Conservation (phyloP, 352 stramenopile genomes). For the Phytophthora constricta region DNA sequence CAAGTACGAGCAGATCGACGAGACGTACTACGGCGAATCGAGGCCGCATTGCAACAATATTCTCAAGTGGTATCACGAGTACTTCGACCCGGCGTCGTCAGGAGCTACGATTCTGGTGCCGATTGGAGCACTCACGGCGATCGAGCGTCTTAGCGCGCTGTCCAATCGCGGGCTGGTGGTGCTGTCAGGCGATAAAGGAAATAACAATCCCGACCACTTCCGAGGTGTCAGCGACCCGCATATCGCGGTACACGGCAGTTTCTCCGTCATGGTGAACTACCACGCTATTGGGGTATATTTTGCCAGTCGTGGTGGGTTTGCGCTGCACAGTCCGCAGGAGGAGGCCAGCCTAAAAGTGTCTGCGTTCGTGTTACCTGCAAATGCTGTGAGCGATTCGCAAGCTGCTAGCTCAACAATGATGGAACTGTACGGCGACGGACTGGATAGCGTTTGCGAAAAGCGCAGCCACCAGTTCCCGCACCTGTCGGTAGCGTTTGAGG, state of each 20-base stretch:
- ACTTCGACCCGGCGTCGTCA: constrained; percentile 63
- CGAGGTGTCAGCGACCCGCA: constrained; percentile 91
- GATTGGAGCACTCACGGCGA: constrained; percentile 86
- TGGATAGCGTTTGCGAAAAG: constrained; percentile 70
- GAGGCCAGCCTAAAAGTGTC: constrained; percentile 94
- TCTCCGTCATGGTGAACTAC: constrained; percentile 97
- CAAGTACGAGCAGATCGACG: constrained; percentile 83
- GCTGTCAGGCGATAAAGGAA: constrained; percentile 94
- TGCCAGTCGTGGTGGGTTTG: constrained; percentile 91
- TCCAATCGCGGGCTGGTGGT: constrained; percentile 72
- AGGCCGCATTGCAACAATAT: constrained; percentile 89
- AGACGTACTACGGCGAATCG: constrained; percentile 83
- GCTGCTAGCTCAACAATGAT: constrained; percentile 28
- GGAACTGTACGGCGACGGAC: constrained; percentile 51
- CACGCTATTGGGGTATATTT: constrained; percentile 93
- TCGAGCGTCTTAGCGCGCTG: constrained; percentile 74
- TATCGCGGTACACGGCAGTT: constrained; percentile 95
- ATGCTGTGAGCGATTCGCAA: constrained; percentile 20
- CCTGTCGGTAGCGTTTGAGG: constrained; percentile 79
- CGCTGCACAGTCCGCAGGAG: constrained; percentile 92
- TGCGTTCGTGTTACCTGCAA: constrained; percentile 77
- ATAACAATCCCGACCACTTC: constrained; percentile 94
- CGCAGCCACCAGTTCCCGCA: constrained; percentile 72
- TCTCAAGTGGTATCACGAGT: constrained; percentile 91
- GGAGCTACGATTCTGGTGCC: constrained; percentile 91